Evolutionary conservation across 2,329 filamentous ascomycete species (phyloP).

Genomic region (Erysiphe neolycopersici): DNA sequence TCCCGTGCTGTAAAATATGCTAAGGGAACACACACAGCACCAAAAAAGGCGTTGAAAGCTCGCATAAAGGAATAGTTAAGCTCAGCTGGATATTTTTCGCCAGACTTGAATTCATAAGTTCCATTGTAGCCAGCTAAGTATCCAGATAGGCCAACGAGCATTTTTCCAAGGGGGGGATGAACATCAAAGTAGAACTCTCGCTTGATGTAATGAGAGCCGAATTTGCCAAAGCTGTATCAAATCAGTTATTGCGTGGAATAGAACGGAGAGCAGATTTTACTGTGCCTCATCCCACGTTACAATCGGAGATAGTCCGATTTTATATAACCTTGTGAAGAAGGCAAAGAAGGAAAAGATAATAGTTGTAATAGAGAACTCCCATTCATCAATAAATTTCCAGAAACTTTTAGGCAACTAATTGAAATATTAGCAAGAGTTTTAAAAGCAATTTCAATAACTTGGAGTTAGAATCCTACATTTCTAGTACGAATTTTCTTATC

Average conservation of each 20-base stretch:
- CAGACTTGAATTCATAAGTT: constrained; percentile 97
- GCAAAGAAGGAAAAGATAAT: constrained; percentile 33
- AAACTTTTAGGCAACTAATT: neutral
- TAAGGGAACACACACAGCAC: constrained; percentile 71
- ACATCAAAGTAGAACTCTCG: constrained; percentile 98
- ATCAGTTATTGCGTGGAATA: constrained; percentile 1
- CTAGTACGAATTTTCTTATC: constrained; percentile 32
- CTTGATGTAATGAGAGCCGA: constrained; percentile 96
- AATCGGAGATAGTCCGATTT: constrained; percentile 44
- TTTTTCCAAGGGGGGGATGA: constrained; percentile 89
- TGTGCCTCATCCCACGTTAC: constrained; percentile 57
- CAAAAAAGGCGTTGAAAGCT: constrained; percentile 87
- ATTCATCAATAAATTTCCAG: constrained; percentile 29
- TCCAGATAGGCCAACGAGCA: constrained; percentile 88
- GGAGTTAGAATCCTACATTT: constrained; percentile 20
- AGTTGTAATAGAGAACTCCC: constrained; percentile 34
- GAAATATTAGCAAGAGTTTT: neutral
- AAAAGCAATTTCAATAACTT: neutral
- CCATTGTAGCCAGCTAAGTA: constrained; percentile 96
- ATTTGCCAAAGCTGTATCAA: constrained; percentile 56
- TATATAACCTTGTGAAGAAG: constrained; percentile 40
- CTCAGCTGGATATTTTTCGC: constrained; percentile 79
- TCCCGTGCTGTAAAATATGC: constrained; percentile 90
- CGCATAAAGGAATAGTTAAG: constrained; percentile 98
- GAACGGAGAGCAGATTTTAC: constrained; percentile 20